These are phyloP conservation scores for Chaetomium sp. DNA, from an alignment of 2,329 filamentous ascomycete genomes.

Conservation along the genomic window DNA sequence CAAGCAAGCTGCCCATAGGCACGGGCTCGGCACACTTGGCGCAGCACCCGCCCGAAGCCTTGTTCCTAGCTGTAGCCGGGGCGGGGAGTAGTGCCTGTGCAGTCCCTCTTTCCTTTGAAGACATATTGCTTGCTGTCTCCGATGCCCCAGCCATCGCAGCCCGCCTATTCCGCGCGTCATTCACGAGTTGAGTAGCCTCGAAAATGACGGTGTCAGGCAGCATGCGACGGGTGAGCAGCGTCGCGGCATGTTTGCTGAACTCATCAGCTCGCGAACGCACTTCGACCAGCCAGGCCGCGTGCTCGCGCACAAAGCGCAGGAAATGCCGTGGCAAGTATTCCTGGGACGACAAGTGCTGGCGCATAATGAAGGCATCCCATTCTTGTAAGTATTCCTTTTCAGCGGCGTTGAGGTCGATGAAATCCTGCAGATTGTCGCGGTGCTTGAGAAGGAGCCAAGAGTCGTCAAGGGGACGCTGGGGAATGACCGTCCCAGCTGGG, in stretches of 20 bases:
- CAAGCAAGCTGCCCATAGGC: constrained; percentile 40
- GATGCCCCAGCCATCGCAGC: constrained; percentile 12
- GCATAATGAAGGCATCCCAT: constrained; percentile 51
- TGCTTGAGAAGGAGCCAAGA: constrained; percentile 55
- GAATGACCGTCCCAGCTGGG: constrained; percentile 42
- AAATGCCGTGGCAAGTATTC: constrained; percentile 48
- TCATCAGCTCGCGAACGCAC: constrained; percentile 44
- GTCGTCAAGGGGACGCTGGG: constrained; percentile 39
- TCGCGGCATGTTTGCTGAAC: constrained; percentile 48
- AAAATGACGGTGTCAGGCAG: constrained; percentile 40
- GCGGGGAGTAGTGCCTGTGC: constrained; percentile 16
- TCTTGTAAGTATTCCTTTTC: constrained; percentile 54
- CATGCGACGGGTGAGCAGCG: constrained; percentile 43
- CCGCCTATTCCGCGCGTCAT: constrained; percentile 29
- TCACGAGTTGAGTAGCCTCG: constrained; percentile 38
- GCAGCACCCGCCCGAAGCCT: constrained; percentile 37
- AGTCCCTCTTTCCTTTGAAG: constrained; percentile 1
- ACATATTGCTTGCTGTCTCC: background rate
- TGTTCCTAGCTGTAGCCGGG: constrained; percentile 30
- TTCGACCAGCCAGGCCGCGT: constrained; percentile 46
- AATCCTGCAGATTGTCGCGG: constrained; percentile 50
- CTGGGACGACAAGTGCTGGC: constrained; percentile 44
- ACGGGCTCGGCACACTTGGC: constrained; percentile 43
- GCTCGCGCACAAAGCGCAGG: constrained; percentile 44
- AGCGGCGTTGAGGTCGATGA: constrained; percentile 45